These are phyloP conservation scores for Aspergillus versicolor DNA, from an alignment of 2,329 filamentous ascomycete species.

Conservation along the genomic window DNA sequence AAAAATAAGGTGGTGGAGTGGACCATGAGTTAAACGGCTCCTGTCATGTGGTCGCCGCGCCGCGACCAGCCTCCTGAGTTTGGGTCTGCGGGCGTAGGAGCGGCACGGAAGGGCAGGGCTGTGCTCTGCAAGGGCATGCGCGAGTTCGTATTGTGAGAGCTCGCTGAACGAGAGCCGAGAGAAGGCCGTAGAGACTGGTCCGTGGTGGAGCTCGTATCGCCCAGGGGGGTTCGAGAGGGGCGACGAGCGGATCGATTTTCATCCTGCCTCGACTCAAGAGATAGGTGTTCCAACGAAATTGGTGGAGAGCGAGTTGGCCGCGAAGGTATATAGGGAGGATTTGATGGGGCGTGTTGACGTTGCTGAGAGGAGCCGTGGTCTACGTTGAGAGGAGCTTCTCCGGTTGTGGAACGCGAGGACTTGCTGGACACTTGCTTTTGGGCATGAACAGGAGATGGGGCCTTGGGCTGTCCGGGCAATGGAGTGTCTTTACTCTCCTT, in stretches of 20 bases:
- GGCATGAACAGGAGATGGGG: not conserved
- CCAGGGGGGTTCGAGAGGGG: conserved; percentile 28
- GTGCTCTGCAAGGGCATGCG: conserved; percentile 50
- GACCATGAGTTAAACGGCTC: conserved; percentile 9
- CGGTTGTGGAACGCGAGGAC: conserved; percentile 58
- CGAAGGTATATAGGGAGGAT: conserved; percentile 21
- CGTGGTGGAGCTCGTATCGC: conserved; percentile 39
- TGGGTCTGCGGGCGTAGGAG: conserved; percentile 59
- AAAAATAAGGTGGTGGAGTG: not conserved
- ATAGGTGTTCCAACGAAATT: conserved; percentile 45
- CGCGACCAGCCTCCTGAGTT: conserved; percentile 44
- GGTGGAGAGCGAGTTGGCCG: conserved; percentile 33
- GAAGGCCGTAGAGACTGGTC: conserved; percentile 38
- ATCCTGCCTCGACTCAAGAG: conserved; percentile 40
- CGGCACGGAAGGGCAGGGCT: conserved; percentile 64
- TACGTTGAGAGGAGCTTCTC: conserved; percentile 65
- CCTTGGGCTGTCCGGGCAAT: conserved; percentile 25
- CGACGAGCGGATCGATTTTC: conserved; percentile 29
- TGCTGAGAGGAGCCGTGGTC: conserved; percentile 31
- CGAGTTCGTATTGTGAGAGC: conserved; percentile 36
- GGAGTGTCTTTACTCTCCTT: conserved; percentile 47
- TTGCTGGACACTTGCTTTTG: conserved; percentile 15
- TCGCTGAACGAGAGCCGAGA: conserved; percentile 41
- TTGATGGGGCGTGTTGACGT: conserved; percentile 17
- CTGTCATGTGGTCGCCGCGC: conserved; percentile 21